phyloP scores from a whole-genome alignment of 2,329 filamentous ascomycete species.

The Nemania serpens region DNA sequence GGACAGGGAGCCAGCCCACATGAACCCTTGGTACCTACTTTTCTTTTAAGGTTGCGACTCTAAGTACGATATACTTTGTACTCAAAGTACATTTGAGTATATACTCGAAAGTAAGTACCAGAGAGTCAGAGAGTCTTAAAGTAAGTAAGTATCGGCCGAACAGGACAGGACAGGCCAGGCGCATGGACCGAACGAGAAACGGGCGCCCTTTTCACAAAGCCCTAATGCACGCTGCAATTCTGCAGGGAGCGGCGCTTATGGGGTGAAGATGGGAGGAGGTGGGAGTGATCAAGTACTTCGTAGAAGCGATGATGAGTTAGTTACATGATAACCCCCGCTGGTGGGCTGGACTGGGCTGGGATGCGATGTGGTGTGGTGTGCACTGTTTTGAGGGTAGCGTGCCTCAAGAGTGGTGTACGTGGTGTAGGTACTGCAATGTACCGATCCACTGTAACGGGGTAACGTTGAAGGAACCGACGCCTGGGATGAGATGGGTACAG shows the following conservation, averaged over 20 bases:
- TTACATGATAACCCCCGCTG: constrained; percentile 15
- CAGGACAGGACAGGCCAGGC: not conserved
- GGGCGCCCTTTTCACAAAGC: constrained; percentile 12
- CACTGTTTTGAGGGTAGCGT: too few species aligned
- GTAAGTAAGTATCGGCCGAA: constrained; percentile 11
- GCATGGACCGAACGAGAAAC: constrained; percentile 13
- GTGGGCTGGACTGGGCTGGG: not conserved
- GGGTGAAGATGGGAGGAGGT: constrained; percentile 3
- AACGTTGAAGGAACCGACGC: constrained; percentile 21
- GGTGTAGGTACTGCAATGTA: not conserved
- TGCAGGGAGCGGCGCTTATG: constrained; percentile 28
- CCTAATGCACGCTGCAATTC: constrained; percentile 26
- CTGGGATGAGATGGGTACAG: constrained; percentile 7
- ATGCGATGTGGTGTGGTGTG: not conserved
- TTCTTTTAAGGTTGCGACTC: too few species aligned
- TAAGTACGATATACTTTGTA: too few species aligned
- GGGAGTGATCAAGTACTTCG: too few species aligned
- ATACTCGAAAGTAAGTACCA: too few species aligned
- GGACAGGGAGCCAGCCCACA: not conserved
- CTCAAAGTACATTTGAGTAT: too few species aligned
- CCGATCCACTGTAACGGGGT: constrained; percentile 21
- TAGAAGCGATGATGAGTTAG: constrained; percentile 8
- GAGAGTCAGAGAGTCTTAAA: too few species aligned
- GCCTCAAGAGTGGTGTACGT: not conserved
- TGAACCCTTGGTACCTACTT: too few species aligned